Base-by-base conservation (phyloP, 257 asterid species). In the Scutellaria minor region DNA sequence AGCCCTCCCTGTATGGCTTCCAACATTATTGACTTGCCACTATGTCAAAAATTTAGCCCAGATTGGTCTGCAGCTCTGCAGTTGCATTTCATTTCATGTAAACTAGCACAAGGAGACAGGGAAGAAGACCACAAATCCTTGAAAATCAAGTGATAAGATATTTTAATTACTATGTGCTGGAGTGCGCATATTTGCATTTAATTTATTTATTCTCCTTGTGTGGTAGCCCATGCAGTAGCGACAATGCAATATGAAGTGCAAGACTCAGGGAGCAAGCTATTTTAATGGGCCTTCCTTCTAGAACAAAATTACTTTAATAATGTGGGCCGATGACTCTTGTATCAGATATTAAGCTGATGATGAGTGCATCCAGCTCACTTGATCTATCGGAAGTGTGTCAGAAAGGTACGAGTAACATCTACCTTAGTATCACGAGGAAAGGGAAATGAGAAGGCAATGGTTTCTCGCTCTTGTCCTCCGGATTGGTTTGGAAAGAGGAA, bases 1-100 rank as follows among this genome's bases (percentile, higher is more conserved):
- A 14, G 24, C 11, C 27, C 27, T 24, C 53, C 31, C 53, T 66
- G 45, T 31, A 47, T 12, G 7, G 8, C 57, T 27, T 27, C 5
- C 54, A 44, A 45, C 8, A 22, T 64, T 64, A 64, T 64, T 12
- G n/a, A 51, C 27, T 46, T 46, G 70, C 56, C 71, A 24, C 2
- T 2, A 27, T 14, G 51, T 37, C 50, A 20, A 10, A 37, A 52
- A 68, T 68, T 9, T 37, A 51, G 18, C 14, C 62, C 63, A 68
- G 39, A 68, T 9, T 51, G 73, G 40, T 68, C 9, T 31, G 37
- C 37, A 31, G 3, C 37, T 31, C 4, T 31, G 51, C 39, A 7
- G 39, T 66, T 50, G 50, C 61, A 35, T 48, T 41, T 50, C 48
- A 50, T 50, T 35, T 40, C 35, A 15, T 39, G 62, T 51, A 12